phyloP scores from a whole-genome alignment of 1,139 yeast genomes.

The Pichia sp. region DNA sequence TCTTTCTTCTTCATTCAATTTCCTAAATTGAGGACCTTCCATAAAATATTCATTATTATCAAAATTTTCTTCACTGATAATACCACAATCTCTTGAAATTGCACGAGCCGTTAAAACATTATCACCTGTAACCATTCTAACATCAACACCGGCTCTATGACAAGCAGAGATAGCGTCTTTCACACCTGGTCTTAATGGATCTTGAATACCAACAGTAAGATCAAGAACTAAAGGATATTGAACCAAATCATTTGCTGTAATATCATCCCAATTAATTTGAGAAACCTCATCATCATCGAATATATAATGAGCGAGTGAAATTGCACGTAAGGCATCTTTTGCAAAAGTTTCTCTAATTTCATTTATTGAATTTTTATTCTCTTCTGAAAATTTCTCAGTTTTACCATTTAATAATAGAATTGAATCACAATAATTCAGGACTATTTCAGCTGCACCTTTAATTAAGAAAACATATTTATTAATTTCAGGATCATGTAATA shows the following conservation, averaged over 20 bases:
- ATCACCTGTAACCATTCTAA: conserved; percentile 98
- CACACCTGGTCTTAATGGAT: conserved; percentile 91
- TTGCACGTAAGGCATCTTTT: conserved; percentile 71
- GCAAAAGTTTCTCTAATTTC: conserved; percentile 60
- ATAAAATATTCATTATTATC: conserved; percentile 57
- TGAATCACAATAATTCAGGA: conserved; percentile 52
- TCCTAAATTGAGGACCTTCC: conserved; percentile 91
- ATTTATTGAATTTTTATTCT: conserved; percentile 23
- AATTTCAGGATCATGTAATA: conserved; percentile 38
- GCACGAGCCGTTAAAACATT: conserved; percentile 85
- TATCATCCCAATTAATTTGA: conserved; percentile 35
- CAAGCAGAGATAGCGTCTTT: conserved; percentile 80
- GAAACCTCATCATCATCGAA: conserved; percentile 34
- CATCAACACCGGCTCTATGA: conserved; percentile 84
- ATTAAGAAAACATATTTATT: conserved; percentile 56
- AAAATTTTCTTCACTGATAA: conserved; percentile 47
- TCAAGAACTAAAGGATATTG: conserved; percentile 43
- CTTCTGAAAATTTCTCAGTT: conserved; percentile 24
- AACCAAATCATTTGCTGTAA: conserved; percentile 8
- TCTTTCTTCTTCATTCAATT: conserved; percentile 53
- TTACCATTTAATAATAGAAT: conserved; percentile 31
- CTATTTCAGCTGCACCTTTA: conserved; percentile 93
- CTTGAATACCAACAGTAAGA: conserved; percentile 84
- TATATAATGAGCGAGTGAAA: conserved; percentile 76
- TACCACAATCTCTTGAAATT: conserved; percentile 80